Base-by-base conservation (phyloP, 2,329 filamentous ascomycete species). In the Penicillium aurantiogriseum region DNA sequence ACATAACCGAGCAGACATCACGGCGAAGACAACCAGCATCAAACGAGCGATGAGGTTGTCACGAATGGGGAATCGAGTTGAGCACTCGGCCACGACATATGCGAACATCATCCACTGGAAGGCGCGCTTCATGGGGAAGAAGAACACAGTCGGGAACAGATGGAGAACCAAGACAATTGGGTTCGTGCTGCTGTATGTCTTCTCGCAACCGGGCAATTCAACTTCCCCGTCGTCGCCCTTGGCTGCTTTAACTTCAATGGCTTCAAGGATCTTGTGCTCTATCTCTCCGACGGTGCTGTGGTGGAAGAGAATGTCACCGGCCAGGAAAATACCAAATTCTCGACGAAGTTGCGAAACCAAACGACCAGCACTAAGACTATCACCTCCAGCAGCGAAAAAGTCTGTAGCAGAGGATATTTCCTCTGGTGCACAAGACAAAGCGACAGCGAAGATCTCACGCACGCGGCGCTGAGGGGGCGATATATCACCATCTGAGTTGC, bases 81-180 rank as follows among this genome's bases (percentile, higher is more conserved):
- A 59, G 25, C 75, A 76, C 31, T 76, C 71, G 2, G 69, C 70
- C 48, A 85, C 69, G 5, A 76, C 69, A 51, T 81, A 75, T 45
- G 84, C 74, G 64, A 85, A 83, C 15, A 80, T 53, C 0, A 81
- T 80, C 82, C 81, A 84, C 51, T 81, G 79, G 35, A 81, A 71
- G 0, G 79, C 81, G 15, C 79, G 76, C 50, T 79, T 79, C 63
- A 83, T 68, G 0, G 83, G 83, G 59, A 81, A 83, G 40, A 84
- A 62, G 1, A 84, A 52, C 3, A 72, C 63, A 29, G 85, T 67
- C 0, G 83, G 83, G 0, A 82, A 50, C 10, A 85, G 75, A 58
- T 85, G 81, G 4, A 83, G 45, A 5, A 80, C 15, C 65, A 85
- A 73, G 3, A 85, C 70, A 13, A 79, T 62, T 0, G 77, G 77